Evolutionary conservation across 345 rosid species (phyloP), one percentile per base, ranked within the genome.

Genomic region (Noccaea bulbosa): DNA sequence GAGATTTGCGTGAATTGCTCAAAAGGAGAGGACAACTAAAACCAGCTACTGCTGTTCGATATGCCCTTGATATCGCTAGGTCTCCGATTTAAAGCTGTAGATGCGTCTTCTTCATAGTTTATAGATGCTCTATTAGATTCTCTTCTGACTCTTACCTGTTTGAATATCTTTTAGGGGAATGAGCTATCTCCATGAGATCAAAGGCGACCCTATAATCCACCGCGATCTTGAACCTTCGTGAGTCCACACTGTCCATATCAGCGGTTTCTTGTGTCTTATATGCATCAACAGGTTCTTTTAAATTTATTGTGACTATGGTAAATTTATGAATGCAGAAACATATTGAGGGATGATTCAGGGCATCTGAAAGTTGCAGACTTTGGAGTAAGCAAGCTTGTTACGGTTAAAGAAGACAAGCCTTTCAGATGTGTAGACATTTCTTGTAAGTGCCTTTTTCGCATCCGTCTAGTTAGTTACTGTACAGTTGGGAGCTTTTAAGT

Each of bases 161-260:
- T 8, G 34, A 51, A n/a, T 35, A 46, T 51, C 62, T 78, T 86
- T 1, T 56, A 94, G 97, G 91, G 99, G 99, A 74, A 82, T 94
- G 93, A 91, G 80, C 78, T 94, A 91, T 72, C 85, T 91, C 84
- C 99, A 93, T 71, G 95, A 90, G 82, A 88, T 85, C 67, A 87
- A 80, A 81, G 97, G 88, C n/a, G 85, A 72, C 4, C 87, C 99
- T 27, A 91, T 94, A 56, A 91, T 94, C 76, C 99, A 94, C 73
- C 93, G 93, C 3, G 97, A 94, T 81, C 97, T 94, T 69, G 97
- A 94, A 85, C 99, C 99, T 75, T 94, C 99, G 99, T 94, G 77
- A 89, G 99, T 85, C 74, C 39, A 41, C 51, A 51, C 51, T 59
- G 7, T 41, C 56, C 34, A 43, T 44, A 43, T 62, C 27, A 16